Conservation (phyloP, 257 asterid genomes). For the Scutellaria galericulata region DNA sequence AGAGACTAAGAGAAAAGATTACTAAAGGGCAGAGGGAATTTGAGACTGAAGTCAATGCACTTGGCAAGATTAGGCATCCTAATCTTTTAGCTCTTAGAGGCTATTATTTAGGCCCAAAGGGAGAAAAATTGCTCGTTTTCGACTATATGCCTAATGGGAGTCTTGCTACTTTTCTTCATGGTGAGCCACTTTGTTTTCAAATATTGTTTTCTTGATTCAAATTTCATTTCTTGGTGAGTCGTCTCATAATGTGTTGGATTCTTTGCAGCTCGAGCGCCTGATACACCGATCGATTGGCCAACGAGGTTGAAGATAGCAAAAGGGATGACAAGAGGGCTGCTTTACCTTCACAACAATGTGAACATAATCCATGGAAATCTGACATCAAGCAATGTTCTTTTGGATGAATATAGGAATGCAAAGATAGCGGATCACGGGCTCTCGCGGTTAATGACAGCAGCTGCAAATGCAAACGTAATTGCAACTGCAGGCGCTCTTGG, state of each 20-base stretch:
- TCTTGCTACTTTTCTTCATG: constrained; percentile 85
- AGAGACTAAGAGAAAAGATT: constrained; percentile 92
- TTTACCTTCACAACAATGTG: constrained; percentile 74
- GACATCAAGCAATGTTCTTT: constrained; percentile 83
- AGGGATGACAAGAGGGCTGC: constrained; percentile 83
- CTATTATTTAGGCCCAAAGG: constrained; percentile 93
- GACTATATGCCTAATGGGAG: constrained; percentile 95
- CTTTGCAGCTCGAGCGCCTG: constrained; percentile 77
- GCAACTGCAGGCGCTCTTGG: constrained; percentile 95
- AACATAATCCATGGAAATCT: constrained; percentile 88
- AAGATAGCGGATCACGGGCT: constrained; percentile 89
- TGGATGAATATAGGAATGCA: constrained; percentile 69
- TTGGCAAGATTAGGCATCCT: constrained; percentile 86
- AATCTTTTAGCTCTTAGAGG: constrained; percentile 92
- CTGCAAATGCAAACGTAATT: constrained; percentile 84
- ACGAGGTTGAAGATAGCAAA: constrained; percentile 82
- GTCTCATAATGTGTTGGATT: background rate
- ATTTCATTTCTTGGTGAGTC: background rate
- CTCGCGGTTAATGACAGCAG: constrained; percentile 83
- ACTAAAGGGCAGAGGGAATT: constrained; percentile 85
- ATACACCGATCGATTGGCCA: constrained; percentile 72
- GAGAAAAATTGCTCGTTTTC: constrained; percentile 91
- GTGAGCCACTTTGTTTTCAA: constrained; percentile 39
- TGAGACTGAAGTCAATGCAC: constrained; percentile 73
- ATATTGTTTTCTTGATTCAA: background rate